Percentiles rank a stretch among this genome's conserved stretches.
Conservation (phyloP, 805 yeast species). For the Barnettozyma vustinii region DNA sequence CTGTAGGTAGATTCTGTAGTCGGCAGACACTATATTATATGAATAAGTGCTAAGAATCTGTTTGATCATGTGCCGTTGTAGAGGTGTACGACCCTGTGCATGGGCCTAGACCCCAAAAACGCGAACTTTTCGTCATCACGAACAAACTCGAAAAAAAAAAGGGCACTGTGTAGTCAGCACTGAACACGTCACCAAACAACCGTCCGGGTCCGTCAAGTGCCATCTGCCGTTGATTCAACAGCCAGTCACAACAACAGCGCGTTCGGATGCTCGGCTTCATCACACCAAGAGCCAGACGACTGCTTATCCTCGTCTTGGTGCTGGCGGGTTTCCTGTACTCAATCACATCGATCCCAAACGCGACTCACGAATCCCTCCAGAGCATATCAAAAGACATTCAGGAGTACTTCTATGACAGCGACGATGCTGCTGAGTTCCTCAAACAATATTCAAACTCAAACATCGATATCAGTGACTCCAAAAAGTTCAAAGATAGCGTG, state of each 20-base stretch:
- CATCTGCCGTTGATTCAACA: not conserved
- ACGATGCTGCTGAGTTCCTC: constrained; percentile 2
- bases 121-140: no score
- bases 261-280: constrained; percentile 5
- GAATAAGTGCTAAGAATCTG: no score
- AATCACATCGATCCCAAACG: constrained; percentile 1
- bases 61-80: no score
- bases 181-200: no score
- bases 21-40: no score
- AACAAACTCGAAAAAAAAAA: no score
- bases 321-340: constrained; percentile 3
- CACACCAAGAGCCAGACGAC: constrained; percentile 4
- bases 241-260: not conserved
- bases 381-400: not conserved
- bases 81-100: no score
- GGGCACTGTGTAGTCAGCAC: no score
- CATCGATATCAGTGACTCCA: constrained; percentile 5
- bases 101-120: no score
- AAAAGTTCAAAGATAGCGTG: constrained; percentile 3
- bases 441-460: constrained; percentile 7
- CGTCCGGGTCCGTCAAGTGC: not conserved
- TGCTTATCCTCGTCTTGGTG: constrained; percentile 3
- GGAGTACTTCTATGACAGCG: constrained; percentile 3
- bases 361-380: not conserved
- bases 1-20: no score